Evolutionary conservation across 2,329 filamentous ascomycete genomes (phyloP).

Genomic region (Fusarium phyllophilum): DNA sequence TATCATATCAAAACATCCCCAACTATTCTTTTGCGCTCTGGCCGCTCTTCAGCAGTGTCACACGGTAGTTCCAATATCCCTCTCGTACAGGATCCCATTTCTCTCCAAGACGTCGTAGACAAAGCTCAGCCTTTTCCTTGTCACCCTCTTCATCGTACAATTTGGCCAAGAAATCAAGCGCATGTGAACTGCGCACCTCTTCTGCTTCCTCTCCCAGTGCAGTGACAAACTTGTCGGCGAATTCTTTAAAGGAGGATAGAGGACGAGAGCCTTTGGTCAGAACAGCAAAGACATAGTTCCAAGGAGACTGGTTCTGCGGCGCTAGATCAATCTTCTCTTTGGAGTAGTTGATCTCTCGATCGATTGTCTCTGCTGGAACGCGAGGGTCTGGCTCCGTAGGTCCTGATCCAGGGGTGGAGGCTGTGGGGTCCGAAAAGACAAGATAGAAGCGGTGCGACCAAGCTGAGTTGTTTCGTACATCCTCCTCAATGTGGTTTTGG

Average conservation of each 20-base stretch:
- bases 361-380: slow-evolving; percentile 71
- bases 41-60: slow-evolving; percentile 41
- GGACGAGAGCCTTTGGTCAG: slow-evolving; percentile 71
- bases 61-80: slow-evolving; percentile 85
- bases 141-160: slow-evolving; percentile 68
- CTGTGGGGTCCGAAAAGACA: slow-evolving; percentile 74
- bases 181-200: slow-evolving; percentile 70
- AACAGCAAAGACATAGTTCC: slow-evolving; percentile 89
- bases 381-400: slow-evolving; percentile 64
- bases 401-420: slow-evolving; percentile 58
- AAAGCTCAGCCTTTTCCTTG: slow-evolving; percentile 71
- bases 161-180: slow-evolving; percentile 77
- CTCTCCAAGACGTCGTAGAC: slow-evolving; percentile 77
- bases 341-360: slow-evolving; percentile 80
- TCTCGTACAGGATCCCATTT: slow-evolving; percentile 92
- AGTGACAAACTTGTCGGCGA: slow-evolving; percentile 63
- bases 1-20: not conserved
- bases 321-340: slow-evolving; percentile 78
- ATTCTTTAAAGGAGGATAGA: slow-evolving; percentile 57
- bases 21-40: slow-evolving; percentile 14
- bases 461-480: slow-evolving; percentile 95
- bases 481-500: slow-evolving; percentile 76
- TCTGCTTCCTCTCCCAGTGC: slow-evolving; percentile 59
- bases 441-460: slow-evolving; percentile 98
- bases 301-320: slow-evolving; percentile 93